Percentiles rank a stretch among this genome's conserved stretches.
phyloP scores from a whole-genome alignment of 2,329 filamentous ascomycete genomes.

The Ceratocystis huliohia region DNA sequence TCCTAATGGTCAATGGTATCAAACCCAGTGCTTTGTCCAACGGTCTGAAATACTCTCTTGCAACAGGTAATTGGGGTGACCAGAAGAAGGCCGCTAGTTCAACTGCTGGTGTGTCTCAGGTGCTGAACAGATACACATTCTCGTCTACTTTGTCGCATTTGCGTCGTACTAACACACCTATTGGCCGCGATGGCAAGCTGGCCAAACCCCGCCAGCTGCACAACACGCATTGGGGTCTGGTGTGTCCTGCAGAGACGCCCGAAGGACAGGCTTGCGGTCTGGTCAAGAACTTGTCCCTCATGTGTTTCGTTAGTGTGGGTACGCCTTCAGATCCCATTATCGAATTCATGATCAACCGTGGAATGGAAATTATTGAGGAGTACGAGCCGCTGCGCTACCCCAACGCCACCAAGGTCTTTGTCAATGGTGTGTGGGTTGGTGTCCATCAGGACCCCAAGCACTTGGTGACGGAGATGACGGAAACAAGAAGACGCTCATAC shows the following conservation, averaged over 20 bases:
- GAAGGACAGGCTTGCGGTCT: conserved; percentile 97
- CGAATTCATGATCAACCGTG: conserved; percentile 88
- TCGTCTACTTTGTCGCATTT: conserved; percentile 93
- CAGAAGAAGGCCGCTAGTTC: conserved; percentile 96
- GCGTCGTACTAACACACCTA: conserved; percentile 91
- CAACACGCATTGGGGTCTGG: conserved; percentile 96
- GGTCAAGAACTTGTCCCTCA: conserved; percentile 93
- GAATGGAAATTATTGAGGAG: conserved; percentile 94
- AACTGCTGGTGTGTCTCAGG: conserved; percentile 94
- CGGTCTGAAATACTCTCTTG: conserved; percentile 89
- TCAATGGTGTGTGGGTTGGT: conserved; percentile 97
- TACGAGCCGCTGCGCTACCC: conserved; percentile 78
- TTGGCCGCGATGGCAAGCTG: conserved; percentile 94
- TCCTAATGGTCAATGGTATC: conserved; percentile 80
- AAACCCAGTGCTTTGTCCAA: conserved; percentile 86
- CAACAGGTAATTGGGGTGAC: conserved; percentile 97
- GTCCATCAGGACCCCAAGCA: conserved; percentile 81
- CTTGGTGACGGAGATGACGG: conserved; percentile 65
- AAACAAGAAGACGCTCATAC: conserved; percentile 65
- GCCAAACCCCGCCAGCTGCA: conserved; percentile 95
- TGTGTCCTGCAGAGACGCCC: conserved; percentile 93
- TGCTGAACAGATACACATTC: conserved; percentile 95
- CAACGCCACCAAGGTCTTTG: conserved; percentile 92
- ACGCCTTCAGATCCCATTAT: conserved; percentile 81
- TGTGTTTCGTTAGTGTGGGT: conserved; percentile 97